Percentiles rank a stretch among this genome's conserved stretches.
phyloP scores from a whole-genome alignment of 208 protist species.

The Trypanosomatidae sp. region DNA sequence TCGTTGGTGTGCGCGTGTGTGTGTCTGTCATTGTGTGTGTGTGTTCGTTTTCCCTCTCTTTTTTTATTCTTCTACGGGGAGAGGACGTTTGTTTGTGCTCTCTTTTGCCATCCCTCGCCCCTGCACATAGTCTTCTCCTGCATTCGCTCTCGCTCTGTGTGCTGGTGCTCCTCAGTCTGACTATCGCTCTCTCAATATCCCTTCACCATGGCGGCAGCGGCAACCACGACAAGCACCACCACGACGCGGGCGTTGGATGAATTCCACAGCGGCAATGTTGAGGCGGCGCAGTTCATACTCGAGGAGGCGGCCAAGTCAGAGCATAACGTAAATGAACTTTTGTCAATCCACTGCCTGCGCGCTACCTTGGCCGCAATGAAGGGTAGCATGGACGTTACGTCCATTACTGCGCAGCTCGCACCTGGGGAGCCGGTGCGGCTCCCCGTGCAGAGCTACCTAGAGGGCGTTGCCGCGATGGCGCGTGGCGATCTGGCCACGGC shows the following conservation, averaged over 20 bases:
- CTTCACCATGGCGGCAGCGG: not conserved
- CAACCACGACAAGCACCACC: conserved; percentile 7
- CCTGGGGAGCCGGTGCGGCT: conserved; percentile 25
- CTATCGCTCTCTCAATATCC: not conserved
- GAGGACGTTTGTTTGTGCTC: not conserved
- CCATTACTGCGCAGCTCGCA: conserved; percentile 14
- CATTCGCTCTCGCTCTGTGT: not conserved
- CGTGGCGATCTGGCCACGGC: conserved; percentile 54
- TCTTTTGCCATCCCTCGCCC: not conserved
- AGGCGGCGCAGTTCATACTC: conserved; percentile 44
- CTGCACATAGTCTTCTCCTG: not conserved
- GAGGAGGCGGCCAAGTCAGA: conserved; percentile 33
- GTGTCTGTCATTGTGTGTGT: not conserved
- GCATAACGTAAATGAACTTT: conserved; percentile 44
- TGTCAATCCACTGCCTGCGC: conserved; percentile 66
- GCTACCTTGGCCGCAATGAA: conserved; percentile 80
- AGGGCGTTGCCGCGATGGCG: conserved; percentile 74
- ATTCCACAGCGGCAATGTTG: conserved; percentile 58
- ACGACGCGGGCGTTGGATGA: conserved; percentile 50
- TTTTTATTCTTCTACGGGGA: not conserved
- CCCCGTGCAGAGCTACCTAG: conserved; percentile 60
- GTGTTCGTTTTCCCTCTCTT: not conserved
- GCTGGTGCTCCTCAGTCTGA: not conserved
- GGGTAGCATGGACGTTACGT: conserved; percentile 38
- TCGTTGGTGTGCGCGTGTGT: not conserved